These are phyloP conservation scores for Populus tomentosa DNA, from an alignment of 441 rosid species.

Conservation along the genomic window DNA sequence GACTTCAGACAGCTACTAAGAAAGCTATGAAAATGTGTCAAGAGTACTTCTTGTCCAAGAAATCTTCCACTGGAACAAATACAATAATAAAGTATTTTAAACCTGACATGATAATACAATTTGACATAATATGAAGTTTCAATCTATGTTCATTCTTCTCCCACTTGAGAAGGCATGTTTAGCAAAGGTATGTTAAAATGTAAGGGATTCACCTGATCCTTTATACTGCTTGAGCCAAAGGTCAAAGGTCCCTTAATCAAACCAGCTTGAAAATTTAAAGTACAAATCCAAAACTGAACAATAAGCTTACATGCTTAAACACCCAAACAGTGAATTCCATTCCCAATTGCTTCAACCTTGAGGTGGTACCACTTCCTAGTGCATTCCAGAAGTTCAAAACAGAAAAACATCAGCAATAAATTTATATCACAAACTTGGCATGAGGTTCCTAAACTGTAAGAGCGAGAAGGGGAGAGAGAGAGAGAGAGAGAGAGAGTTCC, in stretches of 20 bases:
- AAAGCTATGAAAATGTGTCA: not conserved
- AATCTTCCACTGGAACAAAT: conserved; percentile 1
- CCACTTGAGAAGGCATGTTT: not conserved
- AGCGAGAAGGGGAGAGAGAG: not conserved
- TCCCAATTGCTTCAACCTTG: conserved; percentile 93
- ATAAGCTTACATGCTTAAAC: conserved; percentile 82
- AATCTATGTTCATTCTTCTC: not conserved
- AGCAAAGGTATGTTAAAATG: not conserved
- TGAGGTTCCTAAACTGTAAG: not conserved
- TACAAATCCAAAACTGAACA: conserved; percentile 19
- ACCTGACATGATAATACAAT: not conserved
- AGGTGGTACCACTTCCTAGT: conserved; percentile 78
- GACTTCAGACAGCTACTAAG: not conserved
- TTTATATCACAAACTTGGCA: not conserved
- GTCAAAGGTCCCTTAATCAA: not conserved
- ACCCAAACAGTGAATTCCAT: conserved; percentile 99
- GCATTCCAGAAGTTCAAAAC: conserved; percentile 21
- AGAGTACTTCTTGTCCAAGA: not conserved
- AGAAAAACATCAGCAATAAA: not conserved
- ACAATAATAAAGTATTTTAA: not conserved
- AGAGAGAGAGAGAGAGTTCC: not conserved
- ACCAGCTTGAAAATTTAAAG: conserved; percentile 10
- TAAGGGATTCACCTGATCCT: not conserved
- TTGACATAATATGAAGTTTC: not conserved
- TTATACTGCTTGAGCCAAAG: not conserved